phyloP scores from a whole-genome alignment of 2,329 filamentous ascomycete species.

The Thyridium curvatum region DNA sequence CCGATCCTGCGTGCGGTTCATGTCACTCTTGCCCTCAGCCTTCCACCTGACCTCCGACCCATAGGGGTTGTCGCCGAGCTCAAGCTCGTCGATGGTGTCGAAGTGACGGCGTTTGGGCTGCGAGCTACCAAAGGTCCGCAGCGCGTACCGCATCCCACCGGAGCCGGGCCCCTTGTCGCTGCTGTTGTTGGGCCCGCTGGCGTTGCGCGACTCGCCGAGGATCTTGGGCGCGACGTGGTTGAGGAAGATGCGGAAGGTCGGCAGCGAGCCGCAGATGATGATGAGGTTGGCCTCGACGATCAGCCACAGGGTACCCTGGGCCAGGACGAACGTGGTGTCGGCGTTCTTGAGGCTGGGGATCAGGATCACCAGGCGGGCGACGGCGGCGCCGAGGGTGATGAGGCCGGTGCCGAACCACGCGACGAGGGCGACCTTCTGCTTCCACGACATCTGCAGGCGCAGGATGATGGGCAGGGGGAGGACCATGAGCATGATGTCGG shows the following conservation, averaged over 20 bases:
- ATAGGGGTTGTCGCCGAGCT: no score
- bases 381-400: constrained; percentile 26
- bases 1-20: no score
- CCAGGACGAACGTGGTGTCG: constrained; percentile 22
- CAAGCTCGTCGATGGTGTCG: no score
- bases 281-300: constrained; percentile 32
- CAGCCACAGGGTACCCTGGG: constrained; percentile 20
- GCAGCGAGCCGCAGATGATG: constrained; percentile 32
- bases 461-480: constrained; percentile 39
- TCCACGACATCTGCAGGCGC: constrained; percentile 34
- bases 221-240: constrained; percentile 25
- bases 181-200: no score
- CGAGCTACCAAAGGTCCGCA: no score
- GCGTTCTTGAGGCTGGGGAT: constrained; percentile 14
- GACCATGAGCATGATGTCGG: constrained; percentile 38
- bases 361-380: constrained; percentile 20
- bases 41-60: no score
- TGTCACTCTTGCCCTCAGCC: no score
- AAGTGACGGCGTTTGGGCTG: no score
- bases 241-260: constrained; percentile 32
- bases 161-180: no score
- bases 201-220: constrained; percentile 11
- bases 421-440: constrained; percentile 38
- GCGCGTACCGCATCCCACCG: no score
- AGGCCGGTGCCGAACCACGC: constrained; percentile 36